Conservation (phyloP, 2,329 filamentous ascomycete species). For the Dothidotthia symphoricarpi region DNA sequence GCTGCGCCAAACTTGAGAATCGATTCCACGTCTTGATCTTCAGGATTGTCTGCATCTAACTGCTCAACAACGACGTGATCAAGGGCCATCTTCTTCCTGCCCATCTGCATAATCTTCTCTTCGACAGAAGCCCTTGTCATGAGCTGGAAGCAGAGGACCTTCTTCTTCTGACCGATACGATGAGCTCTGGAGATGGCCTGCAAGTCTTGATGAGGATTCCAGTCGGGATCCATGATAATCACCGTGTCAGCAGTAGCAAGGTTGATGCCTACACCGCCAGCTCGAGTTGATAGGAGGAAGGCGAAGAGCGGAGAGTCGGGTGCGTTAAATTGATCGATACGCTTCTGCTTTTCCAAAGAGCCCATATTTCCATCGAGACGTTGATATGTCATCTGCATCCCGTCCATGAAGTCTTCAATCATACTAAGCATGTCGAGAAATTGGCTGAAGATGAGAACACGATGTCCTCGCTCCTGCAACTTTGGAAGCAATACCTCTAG, state of each 20-base stretch:
- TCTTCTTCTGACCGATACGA: constrained; percentile 93
- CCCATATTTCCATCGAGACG: constrained; percentile 83
- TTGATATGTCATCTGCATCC: constrained; percentile 69
- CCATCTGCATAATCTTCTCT: constrained; percentile 94
- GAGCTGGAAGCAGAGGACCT: constrained; percentile 91
- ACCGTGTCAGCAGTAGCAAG: constrained; percentile 95
- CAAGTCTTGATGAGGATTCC: constrained; percentile 97
- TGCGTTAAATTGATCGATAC: constrained; percentile 91
- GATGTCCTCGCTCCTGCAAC: constrained; percentile 78
- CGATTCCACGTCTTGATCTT: constrained; percentile 76
- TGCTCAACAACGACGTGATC: constrained; percentile 93
- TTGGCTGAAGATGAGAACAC: constrained; percentile 93
- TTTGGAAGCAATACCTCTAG: constrained; percentile 85
- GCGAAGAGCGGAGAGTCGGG: constrained; percentile 80
- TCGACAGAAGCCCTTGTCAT: constrained; percentile 87
- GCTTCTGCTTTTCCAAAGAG: constrained; percentile 84
- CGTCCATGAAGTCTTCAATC: constrained; percentile 84
- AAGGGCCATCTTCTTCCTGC: constrained; percentile 91
- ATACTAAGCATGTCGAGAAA: constrained; percentile 86
- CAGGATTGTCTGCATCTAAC: constrained; percentile 81
- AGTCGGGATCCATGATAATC: constrained; percentile 95
- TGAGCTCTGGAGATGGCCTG: constrained; percentile 93
- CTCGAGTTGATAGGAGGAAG: constrained; percentile 89
- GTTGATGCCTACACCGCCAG: constrained; percentile 96
- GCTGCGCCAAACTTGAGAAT: constrained; percentile 85